Evolutionary conservation across 345 rosid species (phyloP).

Genomic region (Chamaenerion angustifolium): DNA sequence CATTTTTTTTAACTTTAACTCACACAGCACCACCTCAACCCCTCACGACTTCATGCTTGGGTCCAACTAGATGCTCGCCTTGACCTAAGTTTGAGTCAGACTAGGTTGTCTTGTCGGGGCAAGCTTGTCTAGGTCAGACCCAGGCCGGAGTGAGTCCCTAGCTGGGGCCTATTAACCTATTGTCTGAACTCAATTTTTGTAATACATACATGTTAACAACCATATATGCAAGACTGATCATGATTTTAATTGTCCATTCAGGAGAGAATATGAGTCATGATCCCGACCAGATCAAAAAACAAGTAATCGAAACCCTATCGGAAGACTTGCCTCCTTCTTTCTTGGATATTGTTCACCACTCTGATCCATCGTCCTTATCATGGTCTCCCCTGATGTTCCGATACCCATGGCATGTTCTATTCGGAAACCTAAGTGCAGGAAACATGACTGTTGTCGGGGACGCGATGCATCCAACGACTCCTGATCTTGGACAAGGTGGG

Average conservation of each 20-base stretch:
- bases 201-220: too few relatives aligned
- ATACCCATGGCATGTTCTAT: constrained; percentile 25
- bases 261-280: constrained; percentile 6
- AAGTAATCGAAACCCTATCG: constrained; percentile 13
- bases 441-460: constrained; percentile 36
- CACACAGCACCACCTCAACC: too few relatives aligned
- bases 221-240: too few relatives aligned
- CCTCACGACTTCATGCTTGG: too few relatives aligned
- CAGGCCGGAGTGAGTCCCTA: too few relatives aligned
- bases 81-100: too few relatives aligned
- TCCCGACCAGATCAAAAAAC: constrained; percentile 14
- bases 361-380: constrained; percentile 18
- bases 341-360: constrained; percentile 15
- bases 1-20: too few relatives aligned
- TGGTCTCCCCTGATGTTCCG: constrained; percentile 17
- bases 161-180: too few relatives aligned
- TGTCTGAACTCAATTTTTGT: too few relatives aligned
- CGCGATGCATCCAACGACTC: constrained; percentile 48
- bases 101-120: too few relatives aligned
- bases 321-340: constrained; percentile 10
- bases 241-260: constrained; percentile 1
- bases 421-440: constrained; percentile 19
- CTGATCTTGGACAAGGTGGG: constrained; percentile 38
- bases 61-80: too few relatives aligned
- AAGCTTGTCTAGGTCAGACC: too few relatives aligned